Conservation (phyloP, 2,329 filamentous ascomycete species). For the Calonectria pseudoturangicola region DNA sequence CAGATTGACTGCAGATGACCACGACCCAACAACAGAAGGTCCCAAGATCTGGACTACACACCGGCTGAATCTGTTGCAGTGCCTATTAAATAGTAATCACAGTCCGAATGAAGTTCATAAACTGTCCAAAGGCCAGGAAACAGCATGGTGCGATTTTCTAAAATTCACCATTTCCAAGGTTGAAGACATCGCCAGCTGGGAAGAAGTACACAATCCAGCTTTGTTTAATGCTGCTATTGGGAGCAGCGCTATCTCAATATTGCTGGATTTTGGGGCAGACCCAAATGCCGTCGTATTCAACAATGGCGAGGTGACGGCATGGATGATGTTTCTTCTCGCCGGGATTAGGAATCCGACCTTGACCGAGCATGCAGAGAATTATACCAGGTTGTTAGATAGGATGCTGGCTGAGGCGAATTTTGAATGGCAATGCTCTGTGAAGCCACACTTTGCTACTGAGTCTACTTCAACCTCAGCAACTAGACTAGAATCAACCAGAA, state of each 20-base stretch:
- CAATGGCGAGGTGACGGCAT: neutral
- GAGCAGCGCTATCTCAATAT: neutral
- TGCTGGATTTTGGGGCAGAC: slow-evolving; percentile 1
- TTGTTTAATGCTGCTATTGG: slow-evolving; percentile 8
- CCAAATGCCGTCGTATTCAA: slow-evolving; percentile 4
- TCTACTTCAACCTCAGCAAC: neutral
- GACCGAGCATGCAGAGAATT: neutral
- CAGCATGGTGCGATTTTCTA: slow-evolving; percentile 2
- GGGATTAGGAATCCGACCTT: neutral
- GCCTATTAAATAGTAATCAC: neutral
- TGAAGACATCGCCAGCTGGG: neutral
- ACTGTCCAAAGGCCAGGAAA: neutral
- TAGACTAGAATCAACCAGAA: neutral
- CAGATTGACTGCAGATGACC: neutral
- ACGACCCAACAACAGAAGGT: neutral
- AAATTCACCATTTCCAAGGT: slow-evolving; percentile 1
- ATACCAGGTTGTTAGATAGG: neutral
- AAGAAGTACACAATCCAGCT: neutral
- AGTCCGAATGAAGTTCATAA: neutral
- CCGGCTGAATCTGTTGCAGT: neutral
- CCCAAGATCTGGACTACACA: slow-evolving; percentile 1
- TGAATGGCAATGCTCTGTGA: neutral
- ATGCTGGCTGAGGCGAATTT: neutral
- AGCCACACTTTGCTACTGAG: neutral
- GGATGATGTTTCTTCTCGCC: slow-evolving; percentile 16